phyloP scores from a whole-genome alignment of 371 early-diverging fungal genomes.

The Syncephalastrum racemosum region DNA sequence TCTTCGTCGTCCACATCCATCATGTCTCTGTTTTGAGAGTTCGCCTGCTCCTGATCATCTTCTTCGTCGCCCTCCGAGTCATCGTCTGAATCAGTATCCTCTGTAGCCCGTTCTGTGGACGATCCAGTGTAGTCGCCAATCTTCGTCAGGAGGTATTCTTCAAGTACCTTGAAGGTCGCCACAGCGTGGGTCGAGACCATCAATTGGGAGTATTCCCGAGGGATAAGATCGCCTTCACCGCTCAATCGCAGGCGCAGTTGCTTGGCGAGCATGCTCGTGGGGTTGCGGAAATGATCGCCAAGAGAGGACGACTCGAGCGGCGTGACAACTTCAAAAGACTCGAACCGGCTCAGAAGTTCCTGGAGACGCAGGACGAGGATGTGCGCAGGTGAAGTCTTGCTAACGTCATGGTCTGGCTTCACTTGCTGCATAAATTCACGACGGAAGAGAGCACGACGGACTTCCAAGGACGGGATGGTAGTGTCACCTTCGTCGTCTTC shows the following conservation, averaged over 20 bases:
- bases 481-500: constrained; percentile 11
- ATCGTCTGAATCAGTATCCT: constrained; percentile 35
- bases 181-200: constrained; percentile 85
- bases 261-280: constrained; percentile 75
- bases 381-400: constrained; percentile 23
- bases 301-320: constrained; percentile 28
- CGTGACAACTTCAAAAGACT: constrained; percentile 67
- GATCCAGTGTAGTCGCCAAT: constrained; percentile 20
- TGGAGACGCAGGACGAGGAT: constrained; percentile 72
- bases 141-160: constrained; percentile 71
- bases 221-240: constrained; percentile 55
- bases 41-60: constrained; percentile 2
- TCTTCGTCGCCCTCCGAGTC: constrained; percentile 7
- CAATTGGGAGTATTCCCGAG: constrained; percentile 51
- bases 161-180: constrained; percentile 76
- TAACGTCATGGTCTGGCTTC: constrained; percentile 10
- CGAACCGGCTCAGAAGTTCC: constrained; percentile 70
- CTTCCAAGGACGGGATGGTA: constrained; percentile 10
- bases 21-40: not conserved
- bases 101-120: constrained; percentile 14
- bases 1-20: constrained; percentile 18
- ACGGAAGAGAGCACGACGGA: constrained; percentile 37
- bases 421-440: constrained; percentile 49
- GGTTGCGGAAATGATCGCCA: constrained; percentile 45
- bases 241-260: constrained; percentile 69